A percentile compares a stretch with the other conserved stretches of the same genome.
These are phyloP conservation scores for Saccharomyces eubayanus DNA, from an alignment of 805 yeast genomes.

Conservation along the genomic window DNA sequence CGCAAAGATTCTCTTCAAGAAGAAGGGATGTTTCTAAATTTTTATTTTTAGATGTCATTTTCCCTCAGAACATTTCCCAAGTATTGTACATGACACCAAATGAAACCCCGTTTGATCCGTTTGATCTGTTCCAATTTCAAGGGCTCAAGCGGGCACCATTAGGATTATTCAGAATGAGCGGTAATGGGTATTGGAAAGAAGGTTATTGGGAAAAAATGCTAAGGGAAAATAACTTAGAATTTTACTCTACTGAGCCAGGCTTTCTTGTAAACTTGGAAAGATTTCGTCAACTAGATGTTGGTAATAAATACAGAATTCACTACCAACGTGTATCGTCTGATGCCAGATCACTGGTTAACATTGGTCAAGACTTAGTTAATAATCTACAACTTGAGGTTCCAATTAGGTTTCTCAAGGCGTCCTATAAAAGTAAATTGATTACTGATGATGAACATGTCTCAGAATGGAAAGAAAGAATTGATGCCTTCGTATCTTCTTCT, in stretches of 20 bases:
- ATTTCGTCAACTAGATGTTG: constrained; percentile 62
- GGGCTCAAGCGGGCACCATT: constrained; percentile 40
- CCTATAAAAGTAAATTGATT: not conserved
- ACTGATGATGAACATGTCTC: not conserved
- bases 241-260: constrained; percentile 77
- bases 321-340: constrained; percentile 78
- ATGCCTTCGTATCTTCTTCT: not conserved
- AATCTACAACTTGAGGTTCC: constrained; percentile 56
- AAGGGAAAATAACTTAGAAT: constrained; percentile 41
- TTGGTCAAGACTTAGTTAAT: constrained; percentile 93
- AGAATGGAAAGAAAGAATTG: not conserved
- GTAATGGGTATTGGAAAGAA: constrained; percentile 74
- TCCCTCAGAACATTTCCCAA: constrained; percentile 67
- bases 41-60: constrained; percentile 74
- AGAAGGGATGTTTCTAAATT: constrained; percentile 86
- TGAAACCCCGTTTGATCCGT: constrained; percentile 68
- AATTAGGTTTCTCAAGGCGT: constrained; percentile 8
- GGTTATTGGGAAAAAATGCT: constrained; percentile 79
- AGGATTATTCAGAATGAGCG: constrained; percentile 74
- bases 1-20: constrained; percentile 70
- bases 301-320: constrained; percentile 73
- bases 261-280: constrained; percentile 68
- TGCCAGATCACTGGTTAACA: constrained; percentile 66
- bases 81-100: constrained; percentile 71
- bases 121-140: constrained; percentile 43